These are phyloP conservation scores for Articulospora tetracladia DNA, from an alignment of 495 filamentous ascomycete species.

Conservation along the genomic window DNA sequence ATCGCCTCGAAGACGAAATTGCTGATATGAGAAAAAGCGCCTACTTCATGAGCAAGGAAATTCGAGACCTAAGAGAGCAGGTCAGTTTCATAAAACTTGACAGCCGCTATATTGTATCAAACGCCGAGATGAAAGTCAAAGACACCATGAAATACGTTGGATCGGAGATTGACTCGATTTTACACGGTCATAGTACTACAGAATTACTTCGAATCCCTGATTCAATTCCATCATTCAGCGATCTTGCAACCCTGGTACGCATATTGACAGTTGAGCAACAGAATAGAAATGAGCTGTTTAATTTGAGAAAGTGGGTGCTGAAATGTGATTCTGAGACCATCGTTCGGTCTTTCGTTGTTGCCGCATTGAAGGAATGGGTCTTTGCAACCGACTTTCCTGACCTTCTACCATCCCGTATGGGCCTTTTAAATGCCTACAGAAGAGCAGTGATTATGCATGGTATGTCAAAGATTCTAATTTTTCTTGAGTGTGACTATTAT, in stretches of 20 bases:
- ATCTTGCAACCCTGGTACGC: background rate
- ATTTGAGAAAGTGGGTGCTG: background rate
- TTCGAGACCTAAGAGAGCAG: background rate
- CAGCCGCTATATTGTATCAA: background rate
- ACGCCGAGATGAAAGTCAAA: background rate
- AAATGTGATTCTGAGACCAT: background rate
- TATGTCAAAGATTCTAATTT: background rate
- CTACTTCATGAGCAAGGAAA: background rate
- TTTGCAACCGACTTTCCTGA: background rate
- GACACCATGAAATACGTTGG: background rate
- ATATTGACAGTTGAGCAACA: background rate
- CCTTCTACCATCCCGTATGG: background rate
- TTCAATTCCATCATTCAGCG: background rate
- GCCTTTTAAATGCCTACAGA: conserved; percentile 1
- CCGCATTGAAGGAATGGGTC: background rate
- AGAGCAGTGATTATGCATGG: background rate
- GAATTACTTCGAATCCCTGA: background rate
- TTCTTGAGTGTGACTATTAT: background rate
- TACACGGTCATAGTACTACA: background rate
- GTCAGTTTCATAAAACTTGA: background rate
- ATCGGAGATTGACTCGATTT: background rate
- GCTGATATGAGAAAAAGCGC: background rate
- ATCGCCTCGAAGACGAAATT: background rate
- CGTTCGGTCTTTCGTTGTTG: background rate
- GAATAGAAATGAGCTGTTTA: background rate